A percentile compares a stretch with the other conserved stretches of the same genome.
Conservation (phyloP, 1,284 basidiomycete genomes). For the Rhizoctonia solani region DNA sequence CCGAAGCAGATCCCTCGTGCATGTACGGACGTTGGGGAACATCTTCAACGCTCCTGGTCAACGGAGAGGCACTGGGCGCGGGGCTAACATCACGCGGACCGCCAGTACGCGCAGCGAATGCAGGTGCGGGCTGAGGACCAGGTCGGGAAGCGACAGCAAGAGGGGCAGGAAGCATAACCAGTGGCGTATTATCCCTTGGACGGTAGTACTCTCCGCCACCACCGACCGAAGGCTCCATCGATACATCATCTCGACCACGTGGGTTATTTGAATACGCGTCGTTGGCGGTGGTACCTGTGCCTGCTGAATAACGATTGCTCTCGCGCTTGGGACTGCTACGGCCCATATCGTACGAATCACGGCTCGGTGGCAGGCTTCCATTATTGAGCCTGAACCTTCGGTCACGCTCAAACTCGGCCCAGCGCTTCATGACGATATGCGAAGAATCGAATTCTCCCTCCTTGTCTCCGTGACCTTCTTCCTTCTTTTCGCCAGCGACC, state of each 20-base stretch:
- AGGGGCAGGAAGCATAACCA: constrained; percentile 26
- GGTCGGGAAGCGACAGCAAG: constrained; percentile 27
- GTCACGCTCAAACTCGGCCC: constrained; percentile 98
- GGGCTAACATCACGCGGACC: constrained; percentile 19
- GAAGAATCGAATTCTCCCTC: constrained; percentile 95
- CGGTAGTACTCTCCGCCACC: constrained; percentile 18
- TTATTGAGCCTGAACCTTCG: constrained; percentile 76
- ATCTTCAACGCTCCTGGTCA: constrained; percentile 25
- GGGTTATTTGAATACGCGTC: constrained; percentile 57
- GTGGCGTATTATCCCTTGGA: constrained; percentile 25
- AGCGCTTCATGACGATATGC: constrained; percentile 98
- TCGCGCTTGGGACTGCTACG: constrained; percentile 57
- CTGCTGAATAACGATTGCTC: constrained; percentile 72
- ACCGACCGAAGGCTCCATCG: constrained; percentile 15
- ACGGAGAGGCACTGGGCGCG: constrained; percentile 7
- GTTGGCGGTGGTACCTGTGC: constrained; percentile 73
- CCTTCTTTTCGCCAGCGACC: constrained; percentile 75
- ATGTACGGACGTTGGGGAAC: background rate
- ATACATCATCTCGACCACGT: constrained; percentile 8
- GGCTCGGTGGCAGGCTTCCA: constrained; percentile 71
- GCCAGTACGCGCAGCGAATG: background rate
- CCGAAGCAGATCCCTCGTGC: constrained; percentile 2
- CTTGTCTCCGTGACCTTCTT: constrained; percentile 78
- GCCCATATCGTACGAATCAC: constrained; percentile 67
- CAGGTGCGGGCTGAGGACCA: background rate